These are phyloP conservation scores for Plectosphaerella plurivora DNA, from an alignment of 2,329 filamentous ascomycete genomes.

Conservation along the genomic window DNA sequence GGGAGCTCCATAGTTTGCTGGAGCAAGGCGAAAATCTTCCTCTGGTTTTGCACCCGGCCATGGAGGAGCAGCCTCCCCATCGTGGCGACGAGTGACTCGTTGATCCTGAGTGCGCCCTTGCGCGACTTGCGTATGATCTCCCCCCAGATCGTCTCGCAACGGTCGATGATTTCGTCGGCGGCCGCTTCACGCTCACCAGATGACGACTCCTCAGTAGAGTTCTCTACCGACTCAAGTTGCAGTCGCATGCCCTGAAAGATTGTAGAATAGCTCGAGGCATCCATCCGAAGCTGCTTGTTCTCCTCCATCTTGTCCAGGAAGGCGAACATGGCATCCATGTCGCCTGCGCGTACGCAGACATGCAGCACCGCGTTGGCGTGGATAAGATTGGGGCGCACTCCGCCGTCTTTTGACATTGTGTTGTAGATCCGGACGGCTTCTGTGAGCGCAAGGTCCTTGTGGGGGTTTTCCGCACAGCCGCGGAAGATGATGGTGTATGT, in stretches of 20 bases:
- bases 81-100: slow-evolving; percentile 72
- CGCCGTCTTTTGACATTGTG: slow-evolving; percentile 60
- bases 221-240: slow-evolving; percentile 28
- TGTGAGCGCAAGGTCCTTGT: slow-evolving; percentile 54
- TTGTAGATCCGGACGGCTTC: slow-evolving; percentile 75
- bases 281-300: slow-evolving; percentile 25
- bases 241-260: slow-evolving; percentile 73
- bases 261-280: slow-evolving; percentile 78
- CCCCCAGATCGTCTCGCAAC: slow-evolving; percentile 74
- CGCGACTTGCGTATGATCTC: slow-evolving; percentile 76
- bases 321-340: slow-evolving; percentile 78
- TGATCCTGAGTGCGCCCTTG: slow-evolving; percentile 63
- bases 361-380: slow-evolving; percentile 87
- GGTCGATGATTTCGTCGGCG: slow-evolving; percentile 47
- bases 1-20: slow-evolving; percentile 78
- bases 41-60: slow-evolving; percentile 58
- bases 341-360: slow-evolving; percentile 68
- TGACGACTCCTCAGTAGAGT: slow-evolving; percentile 16
- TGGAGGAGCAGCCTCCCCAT: slow-evolving; percentile 78
- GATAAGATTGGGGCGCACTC: slow-evolving; percentile 67
- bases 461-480: slow-evolving; percentile 61
- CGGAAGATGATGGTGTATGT: slow-evolving; percentile 83
- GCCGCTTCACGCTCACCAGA: slow-evolving; percentile 26
- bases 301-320: slow-evolving; percentile 70
- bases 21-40: slow-evolving; percentile 70